These are phyloP conservation scores for Rickenella mellea DNA, from an alignment of 768 basidiomycete species.

Conservation along the genomic window DNA sequence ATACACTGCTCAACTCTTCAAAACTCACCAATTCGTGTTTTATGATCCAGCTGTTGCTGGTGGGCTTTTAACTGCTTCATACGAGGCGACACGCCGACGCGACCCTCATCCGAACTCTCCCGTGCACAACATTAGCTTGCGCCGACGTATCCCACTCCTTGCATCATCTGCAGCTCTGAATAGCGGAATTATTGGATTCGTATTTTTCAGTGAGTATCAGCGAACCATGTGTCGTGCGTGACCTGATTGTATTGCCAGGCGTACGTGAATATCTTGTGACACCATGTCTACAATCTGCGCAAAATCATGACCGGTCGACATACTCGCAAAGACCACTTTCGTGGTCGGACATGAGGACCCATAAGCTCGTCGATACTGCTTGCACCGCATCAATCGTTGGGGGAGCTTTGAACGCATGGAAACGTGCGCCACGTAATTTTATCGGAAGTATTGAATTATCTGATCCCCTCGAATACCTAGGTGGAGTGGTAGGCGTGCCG, in stretches of 20 bases:
- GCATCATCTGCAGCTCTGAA: constrained; percentile 60
- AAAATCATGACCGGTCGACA: constrained; percentile 11
- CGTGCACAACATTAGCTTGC: constrained; percentile 36
- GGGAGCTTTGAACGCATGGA: constrained; percentile 46
- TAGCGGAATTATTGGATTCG: constrained; percentile 57
- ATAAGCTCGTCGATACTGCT: constrained; percentile 61
- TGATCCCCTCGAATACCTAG: constrained; percentile 27
- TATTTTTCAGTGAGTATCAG: constrained; percentile 64
- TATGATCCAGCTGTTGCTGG: constrained; percentile 43
- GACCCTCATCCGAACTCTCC: no score
- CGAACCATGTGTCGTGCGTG: background rate
- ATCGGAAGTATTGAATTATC: background rate
- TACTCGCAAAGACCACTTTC: constrained; percentile 15
- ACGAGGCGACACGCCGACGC: constrained; percentile 16
- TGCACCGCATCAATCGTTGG: constrained; percentile 65
- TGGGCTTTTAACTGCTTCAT: constrained; percentile 33
- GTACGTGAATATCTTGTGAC: constrained; percentile 69
- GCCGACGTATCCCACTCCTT: constrained; percentile 35
- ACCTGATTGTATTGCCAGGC: constrained; percentile 28
- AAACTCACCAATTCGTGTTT: constrained; percentile 17
- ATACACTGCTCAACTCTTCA: constrained; percentile 6
- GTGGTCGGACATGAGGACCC: constrained; percentile 45
- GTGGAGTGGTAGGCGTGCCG: constrained; percentile 45
- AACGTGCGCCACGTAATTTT: constrained; percentile 34
- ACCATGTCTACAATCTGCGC: no score